Evolutionary conservation across 2,329 filamentous ascomycete species (phyloP).

Genomic region (Stylonectria norvegica): DNA sequence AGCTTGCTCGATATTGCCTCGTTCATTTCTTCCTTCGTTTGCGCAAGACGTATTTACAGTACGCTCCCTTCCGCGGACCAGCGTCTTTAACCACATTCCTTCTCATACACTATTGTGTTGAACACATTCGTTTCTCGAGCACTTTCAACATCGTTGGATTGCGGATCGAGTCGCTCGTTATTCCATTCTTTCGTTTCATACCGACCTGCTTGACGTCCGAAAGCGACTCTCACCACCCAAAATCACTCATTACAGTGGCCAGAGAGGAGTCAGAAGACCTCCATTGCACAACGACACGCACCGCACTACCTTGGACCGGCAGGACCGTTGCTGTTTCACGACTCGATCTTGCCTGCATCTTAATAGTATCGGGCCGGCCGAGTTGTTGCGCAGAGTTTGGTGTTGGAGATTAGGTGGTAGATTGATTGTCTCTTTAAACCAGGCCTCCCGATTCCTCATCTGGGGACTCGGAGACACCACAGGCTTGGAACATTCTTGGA

Average conservation of each 20-base stretch:
- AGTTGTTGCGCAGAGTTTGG: slow-evolving; percentile 11
- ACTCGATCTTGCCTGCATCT: slow-evolving; percentile 3
- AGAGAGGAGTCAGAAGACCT: slow-evolving; percentile 6
- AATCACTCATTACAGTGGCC: too few relatives aligned
- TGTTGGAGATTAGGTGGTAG: slow-evolving; percentile 9
- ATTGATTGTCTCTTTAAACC: slow-evolving; percentile 9
- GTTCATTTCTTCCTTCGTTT: slow-evolving; percentile 9
- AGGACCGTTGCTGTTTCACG: slow-evolving; percentile 14
- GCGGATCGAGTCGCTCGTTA: neutral
- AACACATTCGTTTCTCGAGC: slow-evolving; percentile 11
- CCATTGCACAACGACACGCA: slow-evolving; percentile 8
- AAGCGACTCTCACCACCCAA: too few relatives aligned
- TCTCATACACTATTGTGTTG: slow-evolving; percentile 10
- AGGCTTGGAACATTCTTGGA: too few relatives aligned
- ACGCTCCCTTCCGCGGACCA: slow-evolving; percentile 11
- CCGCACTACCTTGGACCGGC: slow-evolving; percentile 7
- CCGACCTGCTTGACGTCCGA: slow-evolving; percentile 3
- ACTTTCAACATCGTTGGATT: slow-evolving; percentile 1
- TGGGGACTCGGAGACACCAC: too few relatives aligned
- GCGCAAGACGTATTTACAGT: too few relatives aligned
- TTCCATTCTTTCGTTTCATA: slow-evolving; percentile 3
- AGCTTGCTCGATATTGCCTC: slow-evolving; percentile 21
- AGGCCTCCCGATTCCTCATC: too few relatives aligned
- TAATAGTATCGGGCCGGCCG: slow-evolving; percentile 6
- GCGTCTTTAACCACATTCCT: slow-evolving; percentile 20